These are phyloP conservation scores for Aspergillus proliferans DNA, from an alignment of 2,329 filamentous ascomycete species.

Conservation along the genomic window DNA sequence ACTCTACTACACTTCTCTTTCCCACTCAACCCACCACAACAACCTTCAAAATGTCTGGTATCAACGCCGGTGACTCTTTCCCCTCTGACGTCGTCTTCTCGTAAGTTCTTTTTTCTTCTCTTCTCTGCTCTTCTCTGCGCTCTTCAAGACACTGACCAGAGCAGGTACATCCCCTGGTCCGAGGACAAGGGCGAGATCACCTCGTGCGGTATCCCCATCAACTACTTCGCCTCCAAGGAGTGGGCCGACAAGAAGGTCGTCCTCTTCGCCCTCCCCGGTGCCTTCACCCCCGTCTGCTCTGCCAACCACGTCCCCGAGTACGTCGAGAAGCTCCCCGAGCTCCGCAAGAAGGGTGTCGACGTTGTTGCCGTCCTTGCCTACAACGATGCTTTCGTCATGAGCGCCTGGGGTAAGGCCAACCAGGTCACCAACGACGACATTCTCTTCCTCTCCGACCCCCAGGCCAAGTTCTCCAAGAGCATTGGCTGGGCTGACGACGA, in stretches of 20 bases:
- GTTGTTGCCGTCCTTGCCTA: constrained; percentile 71
- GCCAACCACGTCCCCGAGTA: constrained; percentile 75
- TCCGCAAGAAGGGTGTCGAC: constrained; percentile 78
- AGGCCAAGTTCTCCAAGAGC: constrained; percentile 67
- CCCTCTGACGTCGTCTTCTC: constrained; percentile 72
- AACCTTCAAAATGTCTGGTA: constrained; percentile 51
- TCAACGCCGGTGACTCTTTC: constrained; percentile 78
- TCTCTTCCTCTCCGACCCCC: constrained; percentile 70
- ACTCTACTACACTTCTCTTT: constrained; percentile 4
- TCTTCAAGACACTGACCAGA: not conserved
- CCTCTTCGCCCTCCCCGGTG: constrained; percentile 63
- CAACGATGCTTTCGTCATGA: constrained; percentile 86
- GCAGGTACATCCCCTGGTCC: constrained; percentile 70
- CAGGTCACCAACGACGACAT: constrained; percentile 65
- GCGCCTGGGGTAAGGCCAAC: constrained; percentile 86
- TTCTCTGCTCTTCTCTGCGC: not conserved
- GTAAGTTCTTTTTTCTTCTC: constrained; percentile 38
- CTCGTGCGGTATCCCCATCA: constrained; percentile 69
- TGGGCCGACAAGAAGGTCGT: constrained; percentile 67
- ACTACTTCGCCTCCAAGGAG: constrained; percentile 73
- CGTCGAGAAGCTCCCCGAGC: constrained; percentile 62
- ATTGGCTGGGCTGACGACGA: constrained; percentile 69
- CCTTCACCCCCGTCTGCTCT: constrained; percentile 84
- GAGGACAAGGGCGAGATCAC: constrained; percentile 63
- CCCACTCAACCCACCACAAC: constrained; percentile 2